Conservation (phyloP, 441 rosid genomes). For the Theobroma grandiflorum region DNA sequence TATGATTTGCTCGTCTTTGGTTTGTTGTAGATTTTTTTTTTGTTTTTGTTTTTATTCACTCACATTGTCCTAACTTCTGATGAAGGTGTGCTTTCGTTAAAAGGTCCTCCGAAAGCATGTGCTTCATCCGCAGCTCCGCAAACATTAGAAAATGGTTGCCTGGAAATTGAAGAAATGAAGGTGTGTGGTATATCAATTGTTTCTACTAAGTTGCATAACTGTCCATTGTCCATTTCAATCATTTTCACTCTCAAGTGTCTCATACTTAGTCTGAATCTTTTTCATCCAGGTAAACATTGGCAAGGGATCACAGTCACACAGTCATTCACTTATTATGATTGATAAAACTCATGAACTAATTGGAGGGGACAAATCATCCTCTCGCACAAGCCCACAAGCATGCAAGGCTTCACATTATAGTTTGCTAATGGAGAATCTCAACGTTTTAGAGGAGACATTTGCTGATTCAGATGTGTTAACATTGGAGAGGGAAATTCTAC, state of each 20-base stretch:
- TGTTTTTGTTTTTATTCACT: slow-evolving; percentile 8
- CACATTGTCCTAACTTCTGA: slow-evolving; percentile 36
- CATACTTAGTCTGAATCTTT: not conserved
- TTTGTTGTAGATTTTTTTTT: not conserved
- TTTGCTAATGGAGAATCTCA: slow-evolving; percentile 72
- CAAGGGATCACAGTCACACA: slow-evolving; percentile 37
- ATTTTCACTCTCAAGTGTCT: not conserved
- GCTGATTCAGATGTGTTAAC: slow-evolving; percentile 50
- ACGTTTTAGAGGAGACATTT: slow-evolving; percentile 66
- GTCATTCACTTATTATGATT: slow-evolving; percentile 25
- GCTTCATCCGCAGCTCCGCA: slow-evolving; percentile 45
- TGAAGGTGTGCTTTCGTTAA: slow-evolving; percentile 40
- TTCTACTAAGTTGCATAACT: not conserved
- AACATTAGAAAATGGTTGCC: slow-evolving; percentile 45
- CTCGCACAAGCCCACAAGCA: slow-evolving; percentile 28
- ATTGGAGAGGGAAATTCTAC: slow-evolving; percentile 70
- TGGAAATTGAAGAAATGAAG: slow-evolving; percentile 47
- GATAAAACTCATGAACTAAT: slow-evolving; percentile 19
- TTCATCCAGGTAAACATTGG: slow-evolving; percentile 47
- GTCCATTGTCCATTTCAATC: not conserved
- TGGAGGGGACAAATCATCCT: slow-evolving; percentile 21
- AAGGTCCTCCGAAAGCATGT: slow-evolving; percentile 43
- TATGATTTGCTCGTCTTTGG: not conserved
- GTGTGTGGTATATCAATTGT: slow-evolving; percentile 35
- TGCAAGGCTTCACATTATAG: slow-evolving; percentile 48